Base-by-base conservation (phyloP, 1,139 yeast species). In the Tardiomyces blankii region DNA sequence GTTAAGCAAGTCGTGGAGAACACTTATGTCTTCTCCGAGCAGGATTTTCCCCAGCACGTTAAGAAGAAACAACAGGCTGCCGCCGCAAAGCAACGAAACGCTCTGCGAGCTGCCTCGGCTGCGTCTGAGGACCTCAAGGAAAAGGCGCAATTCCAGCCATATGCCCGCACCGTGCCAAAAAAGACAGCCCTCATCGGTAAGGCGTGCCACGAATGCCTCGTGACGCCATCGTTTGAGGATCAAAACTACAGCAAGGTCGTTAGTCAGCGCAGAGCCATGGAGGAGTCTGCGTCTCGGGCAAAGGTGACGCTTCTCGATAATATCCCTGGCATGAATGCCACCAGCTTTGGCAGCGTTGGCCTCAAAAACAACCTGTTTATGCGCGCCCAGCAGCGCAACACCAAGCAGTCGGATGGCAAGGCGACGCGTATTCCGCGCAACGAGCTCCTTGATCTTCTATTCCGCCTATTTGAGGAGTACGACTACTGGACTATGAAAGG, bases 401-500 rank as follows among this genome's bases (percentile, higher is more conserved):
- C 18, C 39, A 52, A 63, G 51, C 72, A 71, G 52, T 74, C 72
- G 50, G 94, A 85, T 54, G 93, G 93, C 45, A 82, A 95, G 61
- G 95, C 96, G 38, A 87, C 86, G 52, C 78, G 99, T 63, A 84
- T 91, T 82, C 95, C 95, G 39, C 82, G 86, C 69, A 87, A 86
- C 64, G 96, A 88, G 54, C 76, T 91, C 48, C 75, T 91, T 73
- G 96, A 89, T 64, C 68, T 86, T 55, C 70, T 91, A 53, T 91
- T 93, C 75, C 75, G 85, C 55, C 72, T 91, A 55, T 91, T 91
- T 64, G 96, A 88, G 62, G 94, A 89, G 64, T 88, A 85, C 63
- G 97, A 91, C 61, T 91, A 89, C 65, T 91, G 98, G 98, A 82
- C 94, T 11, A 74, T 91, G 73, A 88, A 88, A 65, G 96, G 96